Percentiles rank a stretch among this genome's conserved stretches.
phyloP scores from a whole-genome alignment of 371 early-diverging fungal species.

The Zopfochytrium polystomum region DNA sequence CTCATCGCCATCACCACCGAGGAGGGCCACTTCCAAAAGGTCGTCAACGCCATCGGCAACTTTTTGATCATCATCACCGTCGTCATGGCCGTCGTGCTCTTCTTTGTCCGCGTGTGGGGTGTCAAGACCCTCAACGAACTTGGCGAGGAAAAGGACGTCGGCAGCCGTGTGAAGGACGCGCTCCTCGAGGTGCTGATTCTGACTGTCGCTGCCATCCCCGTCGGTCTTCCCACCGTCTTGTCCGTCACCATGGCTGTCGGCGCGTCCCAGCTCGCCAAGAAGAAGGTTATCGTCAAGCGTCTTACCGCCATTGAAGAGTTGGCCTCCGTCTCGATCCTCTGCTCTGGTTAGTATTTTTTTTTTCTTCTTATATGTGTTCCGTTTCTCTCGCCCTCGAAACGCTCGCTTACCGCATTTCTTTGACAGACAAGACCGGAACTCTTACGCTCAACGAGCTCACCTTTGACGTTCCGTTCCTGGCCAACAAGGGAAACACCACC shows the following conservation, averaged over 20 bases:
- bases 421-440: constrained; percentile 89
- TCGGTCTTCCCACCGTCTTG: constrained; percentile 92
- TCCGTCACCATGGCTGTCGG: constrained; percentile 96
- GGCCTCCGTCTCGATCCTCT: constrained; percentile 89
- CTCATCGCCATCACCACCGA: constrained; percentile 80
- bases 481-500: constrained; percentile 48
- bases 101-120: constrained; percentile 56
- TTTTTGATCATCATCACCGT: constrained; percentile 81
- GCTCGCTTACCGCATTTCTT: constrained; percentile 6
- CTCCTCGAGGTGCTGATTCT: constrained; percentile 82
- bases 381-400: constrained; percentile 35
- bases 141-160: neutral
- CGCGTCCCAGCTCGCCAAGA: constrained; percentile 85
- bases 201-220: constrained; percentile 95
- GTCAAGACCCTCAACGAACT: constrained; percentile 50
- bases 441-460: constrained; percentile 87
- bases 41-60: constrained; percentile 88
- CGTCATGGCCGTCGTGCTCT: constrained; percentile 76
- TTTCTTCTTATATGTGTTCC: constrained; percentile 37
- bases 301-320: constrained; percentile 92
- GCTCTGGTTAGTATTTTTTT: constrained; percentile 51
- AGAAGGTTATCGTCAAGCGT: constrained; percentile 92
- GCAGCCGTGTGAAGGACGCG: constrained; percentile 56
- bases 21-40: constrained; percentile 84
- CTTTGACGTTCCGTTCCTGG: constrained; percentile 78